Evolutionary conservation across 257 asterid genomes (phyloP).

Genomic region (Primulina tabacum): DNA sequence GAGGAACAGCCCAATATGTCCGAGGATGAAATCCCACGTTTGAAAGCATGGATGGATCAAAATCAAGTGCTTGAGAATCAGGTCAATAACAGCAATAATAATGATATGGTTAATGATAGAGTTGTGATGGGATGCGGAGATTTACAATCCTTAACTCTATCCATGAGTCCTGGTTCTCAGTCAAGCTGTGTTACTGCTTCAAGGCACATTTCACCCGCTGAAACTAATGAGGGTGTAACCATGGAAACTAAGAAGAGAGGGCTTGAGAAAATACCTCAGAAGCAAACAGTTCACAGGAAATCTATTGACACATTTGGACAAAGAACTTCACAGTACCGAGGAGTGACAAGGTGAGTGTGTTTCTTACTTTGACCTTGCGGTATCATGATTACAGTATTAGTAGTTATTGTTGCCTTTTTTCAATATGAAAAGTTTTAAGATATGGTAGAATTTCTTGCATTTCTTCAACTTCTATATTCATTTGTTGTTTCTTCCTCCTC

Average conservation of each 20-base stretch:
- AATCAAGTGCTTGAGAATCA: conserved; percentile 40
- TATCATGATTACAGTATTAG: conserved; percentile 15
- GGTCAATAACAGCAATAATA: neutral
- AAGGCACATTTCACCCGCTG: conserved; percentile 51
- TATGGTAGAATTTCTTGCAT: neutral
- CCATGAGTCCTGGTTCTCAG: conserved; percentile 88
- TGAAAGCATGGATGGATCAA: conserved; percentile 55
- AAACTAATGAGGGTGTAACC: conserved; percentile 37
- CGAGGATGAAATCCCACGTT: conserved; percentile 36
- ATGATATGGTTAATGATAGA: conserved; percentile 21
- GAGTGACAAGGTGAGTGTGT: conserved; percentile 67
- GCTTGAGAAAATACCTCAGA: conserved; percentile 38
- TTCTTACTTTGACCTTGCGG: neutral
- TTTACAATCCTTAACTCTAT: conserved; percentile 58
- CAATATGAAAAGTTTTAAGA: neutral
- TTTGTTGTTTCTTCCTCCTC: neutral
- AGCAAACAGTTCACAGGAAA: conserved; percentile 79
- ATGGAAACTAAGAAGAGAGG: conserved; percentile 68
- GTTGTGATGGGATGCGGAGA: conserved; percentile 37
- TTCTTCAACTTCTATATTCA: neutral
- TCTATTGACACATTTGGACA: conserved; percentile 96
- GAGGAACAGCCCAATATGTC: conserved; percentile 29
- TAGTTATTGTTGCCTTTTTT: neutral
- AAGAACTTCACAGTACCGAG: conserved; percentile 96
- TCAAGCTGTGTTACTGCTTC: conserved; percentile 71